Conservation (phyloP, 371 early-diverging fungal genomes). For the Fennellomyces sp. region DNA sequence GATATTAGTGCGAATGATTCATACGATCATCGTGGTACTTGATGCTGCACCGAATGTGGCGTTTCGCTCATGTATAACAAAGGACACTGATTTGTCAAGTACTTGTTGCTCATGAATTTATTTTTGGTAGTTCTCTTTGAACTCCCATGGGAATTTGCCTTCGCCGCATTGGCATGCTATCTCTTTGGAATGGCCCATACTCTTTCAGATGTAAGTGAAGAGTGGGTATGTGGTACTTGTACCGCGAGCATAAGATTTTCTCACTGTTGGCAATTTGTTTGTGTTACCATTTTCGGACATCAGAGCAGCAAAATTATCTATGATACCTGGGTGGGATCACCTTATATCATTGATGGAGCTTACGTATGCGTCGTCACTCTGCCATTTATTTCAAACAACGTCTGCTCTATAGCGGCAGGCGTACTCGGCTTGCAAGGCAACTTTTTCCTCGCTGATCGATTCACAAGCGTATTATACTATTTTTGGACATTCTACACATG, state of each 20-base stretch:
- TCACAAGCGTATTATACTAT: constrained; percentile 28
- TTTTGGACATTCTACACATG: constrained; percentile 20
- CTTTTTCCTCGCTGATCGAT: constrained; percentile 17
- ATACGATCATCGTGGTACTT: constrained; percentile 19
- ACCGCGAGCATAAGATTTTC: neutral
- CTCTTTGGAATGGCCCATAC: constrained; percentile 47
- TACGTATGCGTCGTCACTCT: constrained; percentile 19
- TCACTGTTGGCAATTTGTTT: neutral
- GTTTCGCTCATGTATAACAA: constrained; percentile 27
- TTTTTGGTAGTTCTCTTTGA: constrained; percentile 31
- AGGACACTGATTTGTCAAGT: too few relatives aligned
- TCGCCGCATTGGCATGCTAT: constrained; percentile 39
- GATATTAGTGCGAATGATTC: constrained; percentile 29
- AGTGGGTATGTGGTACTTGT: neutral
- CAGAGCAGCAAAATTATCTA: constrained; percentile 36
- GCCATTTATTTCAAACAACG: constrained; percentile 40
- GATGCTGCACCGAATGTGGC: constrained; percentile 13
- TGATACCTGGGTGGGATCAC: constrained; percentile 22
- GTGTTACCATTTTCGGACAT: too few relatives aligned
- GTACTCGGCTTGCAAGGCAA: constrained; percentile 28
- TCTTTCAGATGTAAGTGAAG: constrained; percentile 37
- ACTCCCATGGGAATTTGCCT: constrained; percentile 44
- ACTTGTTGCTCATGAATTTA: neutral
- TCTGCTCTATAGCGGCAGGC: constrained; percentile 25
- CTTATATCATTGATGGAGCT: constrained; percentile 21